Percentiles rank a stretch among this genome's conserved stretches.
phyloP scores from a whole-genome alignment of 352 stramenopile genomes.

The Thalassiosira hispida region DNA sequence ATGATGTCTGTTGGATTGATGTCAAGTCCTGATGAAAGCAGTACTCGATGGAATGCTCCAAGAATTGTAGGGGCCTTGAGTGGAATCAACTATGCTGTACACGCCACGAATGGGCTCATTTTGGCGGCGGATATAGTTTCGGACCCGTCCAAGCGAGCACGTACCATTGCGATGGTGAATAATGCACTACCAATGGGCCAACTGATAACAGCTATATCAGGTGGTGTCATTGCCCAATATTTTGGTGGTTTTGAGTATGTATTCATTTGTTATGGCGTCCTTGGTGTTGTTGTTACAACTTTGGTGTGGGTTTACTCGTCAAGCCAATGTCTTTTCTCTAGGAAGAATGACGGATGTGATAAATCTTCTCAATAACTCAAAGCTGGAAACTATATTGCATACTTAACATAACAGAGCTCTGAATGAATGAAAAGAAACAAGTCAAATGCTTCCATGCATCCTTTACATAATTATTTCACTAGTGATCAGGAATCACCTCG shows the following conservation, averaged over 20 bases:
- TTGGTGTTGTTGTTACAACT: conserved; percentile 32
- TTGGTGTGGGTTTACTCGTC: conserved; percentile 15
- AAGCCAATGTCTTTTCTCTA: too few relatives aligned
- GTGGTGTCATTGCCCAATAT: conserved; percentile 30
- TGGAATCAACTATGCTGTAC: conserved; percentile 37
- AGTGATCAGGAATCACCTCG: too few relatives aligned
- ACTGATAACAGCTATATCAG: conserved; percentile 24
- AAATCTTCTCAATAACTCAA: too few relatives aligned
- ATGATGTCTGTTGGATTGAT: conserved; percentile 26
- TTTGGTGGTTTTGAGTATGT: conserved; percentile 23
- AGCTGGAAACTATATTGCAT: too few relatives aligned
- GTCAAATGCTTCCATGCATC: too few relatives aligned
- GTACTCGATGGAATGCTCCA: neutral
- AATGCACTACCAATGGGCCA: conserved; percentile 34
- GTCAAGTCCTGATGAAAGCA: too few relatives aligned
- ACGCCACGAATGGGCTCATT: conserved; percentile 32
- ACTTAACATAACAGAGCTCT: too few relatives aligned
- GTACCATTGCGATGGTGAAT: conserved; percentile 37
- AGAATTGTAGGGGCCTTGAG: conserved; percentile 28
- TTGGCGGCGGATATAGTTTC: conserved; percentile 18
- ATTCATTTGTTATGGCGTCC: conserved; percentile 28
- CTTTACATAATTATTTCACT: too few relatives aligned
- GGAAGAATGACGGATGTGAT: too few relatives aligned
- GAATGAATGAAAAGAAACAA: too few relatives aligned
- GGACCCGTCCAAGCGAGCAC: conserved; percentile 27